Percentiles rank a stretch among this genome's conserved stretches.
Conservation (phyloP, 441 rosid genomes). For the Bocquillonia castaneifolia region DNA sequence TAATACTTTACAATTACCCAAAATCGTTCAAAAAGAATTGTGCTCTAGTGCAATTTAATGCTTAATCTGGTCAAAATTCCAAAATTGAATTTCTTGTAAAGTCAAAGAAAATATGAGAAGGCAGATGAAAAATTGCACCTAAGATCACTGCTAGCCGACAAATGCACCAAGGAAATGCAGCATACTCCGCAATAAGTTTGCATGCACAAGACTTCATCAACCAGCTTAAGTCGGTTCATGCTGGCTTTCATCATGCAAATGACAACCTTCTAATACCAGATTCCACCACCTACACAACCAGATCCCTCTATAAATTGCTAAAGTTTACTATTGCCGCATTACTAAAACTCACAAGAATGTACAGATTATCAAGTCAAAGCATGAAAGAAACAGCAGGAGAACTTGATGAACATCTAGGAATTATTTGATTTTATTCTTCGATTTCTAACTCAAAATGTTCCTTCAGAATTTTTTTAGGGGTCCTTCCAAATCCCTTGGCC, state of each 20-base stretch:
- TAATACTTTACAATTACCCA: neutral
- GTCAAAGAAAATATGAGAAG: neutral
- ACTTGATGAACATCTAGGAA: neutral
- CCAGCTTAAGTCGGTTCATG: neutral
- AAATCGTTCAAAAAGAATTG: neutral
- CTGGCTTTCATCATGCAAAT: neutral
- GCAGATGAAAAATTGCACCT: neutral
- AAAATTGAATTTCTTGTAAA: neutral
- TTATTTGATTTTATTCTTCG: constrained; percentile 28
- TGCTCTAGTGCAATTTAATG: neutral
- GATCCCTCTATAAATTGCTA: neutral
- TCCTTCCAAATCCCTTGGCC: constrained; percentile 71
- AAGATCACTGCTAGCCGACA: neutral
- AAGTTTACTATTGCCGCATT: neutral
- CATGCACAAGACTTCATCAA: neutral
- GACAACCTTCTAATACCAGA: neutral
- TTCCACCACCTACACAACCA: neutral
- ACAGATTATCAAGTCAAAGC: constrained; percentile 4
- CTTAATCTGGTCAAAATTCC: neutral
- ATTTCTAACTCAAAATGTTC: constrained; percentile 46
- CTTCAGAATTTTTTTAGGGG: constrained; percentile 43
- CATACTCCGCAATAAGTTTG: neutral
- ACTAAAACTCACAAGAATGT: neutral
- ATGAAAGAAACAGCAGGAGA: neutral
- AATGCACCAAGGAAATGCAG: neutral